Percentiles rank a stretch among this genome's conserved stretches.
These are phyloP conservation scores for Primulina huaijiensis DNA, from an alignment of 257 asterid genomes.

Conservation along the genomic window DNA sequence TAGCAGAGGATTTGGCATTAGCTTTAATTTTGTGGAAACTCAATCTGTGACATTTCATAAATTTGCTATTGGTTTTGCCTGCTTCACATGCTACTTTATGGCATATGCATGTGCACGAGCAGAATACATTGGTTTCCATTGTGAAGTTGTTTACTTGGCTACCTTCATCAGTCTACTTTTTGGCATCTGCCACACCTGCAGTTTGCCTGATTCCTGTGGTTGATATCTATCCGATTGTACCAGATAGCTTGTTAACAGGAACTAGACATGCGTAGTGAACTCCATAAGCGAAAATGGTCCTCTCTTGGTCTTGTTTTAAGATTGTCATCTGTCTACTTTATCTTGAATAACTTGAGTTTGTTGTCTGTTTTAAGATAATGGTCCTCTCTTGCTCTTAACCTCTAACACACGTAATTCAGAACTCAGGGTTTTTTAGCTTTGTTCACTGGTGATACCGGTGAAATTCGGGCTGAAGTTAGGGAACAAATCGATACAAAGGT, in stretches of 20 bases:
- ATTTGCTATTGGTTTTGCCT: not conserved
- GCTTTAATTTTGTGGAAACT: too few species aligned
- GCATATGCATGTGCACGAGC: not conserved
- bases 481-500: conserved; percentile 96
- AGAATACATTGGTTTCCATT: not conserved
- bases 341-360: not conserved
- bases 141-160: not conserved
- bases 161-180: not conserved
- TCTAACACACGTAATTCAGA: conserved; percentile 35
- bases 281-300: not conserved
- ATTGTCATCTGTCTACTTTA: too few species aligned
- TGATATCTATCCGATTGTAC: not conserved
- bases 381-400: conserved; percentile 1
- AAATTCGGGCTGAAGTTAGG: conserved; percentile 90
- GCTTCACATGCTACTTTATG: not conserved
- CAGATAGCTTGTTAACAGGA: not conserved
- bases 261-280: not conserved
- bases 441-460: conserved; percentile 91
- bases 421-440: conserved; percentile 94
- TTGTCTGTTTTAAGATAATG: not conserved
- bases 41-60: not conserved
- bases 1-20: not conserved
- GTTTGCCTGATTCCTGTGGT: not conserved
- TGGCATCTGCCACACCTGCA: not conserved
- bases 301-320: too few species aligned